phyloP scores from a whole-genome alignment of 495 filamentous ascomycete genomes.

The Zalerion maritima region DNA sequence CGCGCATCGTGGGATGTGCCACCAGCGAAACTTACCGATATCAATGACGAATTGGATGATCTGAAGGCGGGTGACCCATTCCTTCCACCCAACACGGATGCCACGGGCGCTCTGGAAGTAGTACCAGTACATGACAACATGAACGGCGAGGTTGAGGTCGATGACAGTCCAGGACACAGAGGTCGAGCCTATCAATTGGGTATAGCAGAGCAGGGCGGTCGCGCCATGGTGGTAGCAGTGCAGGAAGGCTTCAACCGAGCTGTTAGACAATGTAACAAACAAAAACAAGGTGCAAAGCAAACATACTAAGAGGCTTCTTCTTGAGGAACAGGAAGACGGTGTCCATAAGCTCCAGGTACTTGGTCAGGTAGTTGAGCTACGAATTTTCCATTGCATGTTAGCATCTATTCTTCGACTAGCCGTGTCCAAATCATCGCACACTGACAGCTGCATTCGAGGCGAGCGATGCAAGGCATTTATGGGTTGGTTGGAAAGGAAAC shows the following conservation, averaged over 20 bases:
- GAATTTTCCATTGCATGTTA: conserved; percentile 17
- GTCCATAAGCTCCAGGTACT: conserved; percentile 69
- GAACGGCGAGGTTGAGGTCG: conserved; percentile 61
- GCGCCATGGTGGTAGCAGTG: conserved; percentile 81
- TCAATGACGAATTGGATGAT: conserved; percentile 74
- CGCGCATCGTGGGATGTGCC: not conserved
- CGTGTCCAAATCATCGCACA: no score
- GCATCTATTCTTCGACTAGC: conserved; percentile 7
- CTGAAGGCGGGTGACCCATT: conserved; percentile 77
- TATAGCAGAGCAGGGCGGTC: conserved; percentile 74
- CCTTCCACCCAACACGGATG: conserved; percentile 78
- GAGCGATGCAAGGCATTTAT: conserved; percentile 3
- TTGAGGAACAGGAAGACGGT: conserved; percentile 73
- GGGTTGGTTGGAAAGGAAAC: conserved; percentile 13
- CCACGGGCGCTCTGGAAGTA: conserved; percentile 79
- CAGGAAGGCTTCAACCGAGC: conserved; percentile 49
- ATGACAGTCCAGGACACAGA: conserved; percentile 68
- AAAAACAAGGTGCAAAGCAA: not conserved
- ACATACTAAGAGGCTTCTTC: conserved; percentile 72
- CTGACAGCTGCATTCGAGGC: no score
- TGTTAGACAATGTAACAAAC: conserved; percentile 11
- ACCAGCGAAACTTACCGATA: conserved; percentile 48
- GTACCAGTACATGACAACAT: conserved; percentile 64
- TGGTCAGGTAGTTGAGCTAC: conserved; percentile 72
- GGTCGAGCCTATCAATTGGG: conserved; percentile 66